A percentile compares a stretch with the other conserved stretches of the same genome.
Evolutionary conservation across 139 green algal species (phyloP).

Genomic region (Pseudopediastrum boryanum): DNA sequence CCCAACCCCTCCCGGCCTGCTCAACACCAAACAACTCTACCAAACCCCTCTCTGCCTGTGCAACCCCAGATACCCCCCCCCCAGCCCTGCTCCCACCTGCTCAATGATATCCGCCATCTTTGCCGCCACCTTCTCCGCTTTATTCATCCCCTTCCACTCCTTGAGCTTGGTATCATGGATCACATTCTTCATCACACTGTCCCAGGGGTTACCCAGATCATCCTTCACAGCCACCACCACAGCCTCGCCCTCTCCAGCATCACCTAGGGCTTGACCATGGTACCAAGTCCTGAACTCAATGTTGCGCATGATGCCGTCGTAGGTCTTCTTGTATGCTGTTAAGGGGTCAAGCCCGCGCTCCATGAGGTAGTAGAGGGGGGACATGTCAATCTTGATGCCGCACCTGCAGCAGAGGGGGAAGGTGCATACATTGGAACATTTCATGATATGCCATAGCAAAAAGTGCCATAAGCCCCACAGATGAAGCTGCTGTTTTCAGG

Average conservation of each 20-base stretch:
- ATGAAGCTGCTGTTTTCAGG: no score
- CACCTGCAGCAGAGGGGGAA: conserved; percentile 55
- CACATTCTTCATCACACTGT: conserved; percentile 35
- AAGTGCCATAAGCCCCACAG: no score
- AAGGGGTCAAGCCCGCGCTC: conserved; percentile 59
- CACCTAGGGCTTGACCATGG: conserved; percentile 30
- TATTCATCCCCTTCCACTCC: conserved; percentile 42
- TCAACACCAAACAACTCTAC: no score
- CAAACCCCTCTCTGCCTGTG: no score
- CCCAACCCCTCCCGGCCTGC: no score
- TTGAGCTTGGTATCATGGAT: conserved; percentile 60
- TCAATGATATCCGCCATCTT: conserved; percentile 50
- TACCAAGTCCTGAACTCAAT: conserved; percentile 70
- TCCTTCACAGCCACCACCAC: conserved; percentile 42
- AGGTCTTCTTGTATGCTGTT: conserved; percentile 55
- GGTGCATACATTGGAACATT: neutral
- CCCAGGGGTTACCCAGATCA: conserved; percentile 48
- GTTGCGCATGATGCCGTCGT: conserved; percentile 57
- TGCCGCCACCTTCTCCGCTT: conserved; percentile 49
- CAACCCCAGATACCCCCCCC: no score
- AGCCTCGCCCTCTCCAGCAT: conserved; percentile 49
- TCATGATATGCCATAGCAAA: neutral
- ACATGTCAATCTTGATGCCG: conserved; percentile 72
- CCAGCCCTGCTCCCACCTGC: conserved; percentile 5
- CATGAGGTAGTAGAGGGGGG: conserved; percentile 72